Conservation (phyloP, 208 protist species). For the Leishmania mexicana region DNA sequence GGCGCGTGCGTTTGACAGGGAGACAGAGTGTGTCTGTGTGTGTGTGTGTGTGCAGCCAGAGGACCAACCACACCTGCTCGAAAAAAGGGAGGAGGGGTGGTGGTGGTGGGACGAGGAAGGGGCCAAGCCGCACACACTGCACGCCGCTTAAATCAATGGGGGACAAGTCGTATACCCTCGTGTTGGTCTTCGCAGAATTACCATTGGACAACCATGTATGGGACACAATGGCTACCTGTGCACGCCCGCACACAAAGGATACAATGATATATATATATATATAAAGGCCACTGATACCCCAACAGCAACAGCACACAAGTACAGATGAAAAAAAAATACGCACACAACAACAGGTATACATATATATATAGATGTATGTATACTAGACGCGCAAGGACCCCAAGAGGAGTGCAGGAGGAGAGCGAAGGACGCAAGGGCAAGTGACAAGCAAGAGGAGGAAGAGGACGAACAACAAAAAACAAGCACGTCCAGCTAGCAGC, state of each 20-base stretch:
- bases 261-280: neutral
- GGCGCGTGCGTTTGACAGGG: neutral
- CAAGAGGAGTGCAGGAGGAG: neutral
- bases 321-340: neutral
- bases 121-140: neutral
- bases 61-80: neutral
- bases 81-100: neutral
- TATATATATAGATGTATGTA: neutral
- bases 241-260: neutral
- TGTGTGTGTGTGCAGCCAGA: neutral
- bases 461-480: neutral
- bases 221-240: neutral
- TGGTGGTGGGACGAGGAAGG: neutral
- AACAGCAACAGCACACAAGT: neutral
- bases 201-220: neutral
- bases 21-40: neutral
- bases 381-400: neutral
- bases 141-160: neutral
- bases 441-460: neutral
- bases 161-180: neutral
- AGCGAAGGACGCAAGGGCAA: neutral
- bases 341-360: neutral
- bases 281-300: neutral
- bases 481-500: no score
- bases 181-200: neutral